Conservation (phyloP, 768 basidiomycete species). For the Agrocybe pediades region DNA sequence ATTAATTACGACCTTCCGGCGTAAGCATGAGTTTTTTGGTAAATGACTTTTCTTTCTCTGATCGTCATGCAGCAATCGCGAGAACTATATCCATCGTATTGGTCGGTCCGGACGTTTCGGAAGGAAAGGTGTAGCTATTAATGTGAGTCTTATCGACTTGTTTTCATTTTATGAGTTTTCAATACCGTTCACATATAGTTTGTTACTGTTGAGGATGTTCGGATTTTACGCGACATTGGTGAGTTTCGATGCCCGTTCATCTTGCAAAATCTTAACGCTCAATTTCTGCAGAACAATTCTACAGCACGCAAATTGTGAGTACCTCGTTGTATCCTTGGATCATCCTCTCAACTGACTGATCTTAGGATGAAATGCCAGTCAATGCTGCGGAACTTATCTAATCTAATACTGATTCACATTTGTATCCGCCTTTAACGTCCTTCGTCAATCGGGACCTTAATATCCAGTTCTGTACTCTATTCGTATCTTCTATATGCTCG, state of each 20-base stretch:
- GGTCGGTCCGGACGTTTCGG: constrained; percentile 99
- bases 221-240: constrained; percentile 97
- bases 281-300: constrained; percentile 80
- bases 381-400: constrained; percentile 97
- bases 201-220: constrained; percentile 93
- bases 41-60: constrained; percentile 4
- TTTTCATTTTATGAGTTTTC: constrained; percentile 4
- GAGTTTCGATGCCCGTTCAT: constrained; percentile 27
- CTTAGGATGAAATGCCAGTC: constrained; percentile 96
- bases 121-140: constrained; percentile 99
- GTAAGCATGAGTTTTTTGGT: constrained; percentile 44
- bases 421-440: constrained; percentile 1
- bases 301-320: constrained; percentile 89
- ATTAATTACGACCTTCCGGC: constrained; percentile 97
- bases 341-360: constrained; percentile 19
- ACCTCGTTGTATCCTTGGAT: constrained; percentile 13
- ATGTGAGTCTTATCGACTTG: constrained; percentile 54
- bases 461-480: constrained; percentile 21
- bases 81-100: constrained; percentile 99
- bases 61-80: constrained; percentile 69
- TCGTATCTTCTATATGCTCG: constrained; percentile 1
- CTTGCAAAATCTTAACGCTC: not conserved
- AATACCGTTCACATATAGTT: constrained; percentile 54
- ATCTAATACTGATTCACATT: no score
- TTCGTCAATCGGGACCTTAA: constrained; percentile 7